Percentiles rank a stretch among this genome's conserved stretches.
Conservation (phyloP, 2,329 filamentous ascomycete genomes). For the Pseudogymnoascus sp. region DNA sequence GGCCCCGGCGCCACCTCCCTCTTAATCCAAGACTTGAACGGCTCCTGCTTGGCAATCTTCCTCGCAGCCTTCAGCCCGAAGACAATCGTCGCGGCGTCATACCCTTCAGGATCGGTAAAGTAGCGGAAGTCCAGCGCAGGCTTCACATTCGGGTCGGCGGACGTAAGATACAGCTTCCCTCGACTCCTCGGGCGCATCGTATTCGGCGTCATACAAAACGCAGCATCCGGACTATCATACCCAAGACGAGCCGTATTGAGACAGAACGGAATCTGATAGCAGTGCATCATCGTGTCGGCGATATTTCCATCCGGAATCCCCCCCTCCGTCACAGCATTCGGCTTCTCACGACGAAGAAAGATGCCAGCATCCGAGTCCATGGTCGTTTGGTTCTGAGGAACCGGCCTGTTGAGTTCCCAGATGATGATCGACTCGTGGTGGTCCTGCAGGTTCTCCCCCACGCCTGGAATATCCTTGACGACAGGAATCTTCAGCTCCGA, state of each 20-base stretch:
- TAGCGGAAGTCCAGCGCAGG: slow-evolving; percentile 49
- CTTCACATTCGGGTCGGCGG: slow-evolving; percentile 33
- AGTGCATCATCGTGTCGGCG: slow-evolving; percentile 92
- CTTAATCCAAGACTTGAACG: slow-evolving; percentile 37
- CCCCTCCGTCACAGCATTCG: slow-evolving; percentile 52
- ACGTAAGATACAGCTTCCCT: slow-evolving; percentile 51
- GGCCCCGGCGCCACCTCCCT: slow-evolving; percentile 33
- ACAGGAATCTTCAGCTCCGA: slow-evolving; percentile 27
- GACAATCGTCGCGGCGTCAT: slow-evolving; percentile 43
- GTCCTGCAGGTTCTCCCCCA: slow-evolving; percentile 32
- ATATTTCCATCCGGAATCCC: slow-evolving; percentile 59
- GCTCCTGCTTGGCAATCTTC: slow-evolving; percentile 30
- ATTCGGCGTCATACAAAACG: slow-evolving; percentile 48
- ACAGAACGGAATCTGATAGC: slow-evolving; percentile 90
- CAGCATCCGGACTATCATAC: slow-evolving; percentile 45
- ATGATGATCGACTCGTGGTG: slow-evolving; percentile 41
- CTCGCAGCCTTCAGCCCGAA: slow-evolving; percentile 31
- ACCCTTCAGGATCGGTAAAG: slow-evolving; percentile 48
- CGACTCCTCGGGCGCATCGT: slow-evolving; percentile 56
- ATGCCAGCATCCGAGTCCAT: slow-evolving; percentile 47
- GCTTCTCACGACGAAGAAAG: slow-evolving; percentile 71
- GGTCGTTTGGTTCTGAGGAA: slow-evolving; percentile 31
- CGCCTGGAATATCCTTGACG: slow-evolving; percentile 27
- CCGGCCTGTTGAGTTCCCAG: slow-evolving; percentile 36
- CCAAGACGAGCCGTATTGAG: slow-evolving; percentile 78